These are phyloP conservation scores for Chernovozyma sophiae-reginae DNA, from an alignment of 1,139 yeast genomes.

Conservation along the genomic window DNA sequence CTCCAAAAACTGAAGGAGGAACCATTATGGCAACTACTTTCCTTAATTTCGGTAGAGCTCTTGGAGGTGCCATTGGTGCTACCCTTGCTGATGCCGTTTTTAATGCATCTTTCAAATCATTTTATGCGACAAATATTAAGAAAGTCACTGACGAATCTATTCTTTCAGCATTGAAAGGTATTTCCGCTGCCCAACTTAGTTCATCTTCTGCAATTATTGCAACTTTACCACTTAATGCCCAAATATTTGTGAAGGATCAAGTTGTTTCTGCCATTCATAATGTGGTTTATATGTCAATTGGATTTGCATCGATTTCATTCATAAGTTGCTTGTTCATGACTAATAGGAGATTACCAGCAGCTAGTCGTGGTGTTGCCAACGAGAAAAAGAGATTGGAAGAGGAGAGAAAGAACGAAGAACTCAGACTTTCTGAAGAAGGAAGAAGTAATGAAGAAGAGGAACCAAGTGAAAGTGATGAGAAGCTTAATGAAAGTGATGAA, in stretches of 20 bases:
- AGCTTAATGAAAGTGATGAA: not conserved
- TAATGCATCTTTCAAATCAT: slow-evolving; percentile 24
- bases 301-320: slow-evolving; percentile 20
- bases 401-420: not conserved
- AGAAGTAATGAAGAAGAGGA: not conserved
- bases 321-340: slow-evolving; percentile 22
- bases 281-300: slow-evolving; percentile 31
- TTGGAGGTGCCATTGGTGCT: slow-evolving; percentile 30
- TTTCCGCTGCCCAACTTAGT: slow-evolving; percentile 14
- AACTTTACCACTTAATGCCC: slow-evolving; percentile 21
- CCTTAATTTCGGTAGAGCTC: slow-evolving; percentile 26
- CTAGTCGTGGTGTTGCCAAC: slow-evolving; percentile 23
- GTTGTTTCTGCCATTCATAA: slow-evolving; percentile 28
- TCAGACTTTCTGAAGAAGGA: too few relatives aligned
- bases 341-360: slow-evolving; percentile 26
- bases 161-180: slow-evolving; percentile 15
- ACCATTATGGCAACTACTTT: slow-evolving; percentile 34
- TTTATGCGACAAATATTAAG: slow-evolving; percentile 13
- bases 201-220: slow-evolving; percentile 18
- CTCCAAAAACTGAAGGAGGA: slow-evolving; percentile 36
- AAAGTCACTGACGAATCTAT: slow-evolving; percentile 15
- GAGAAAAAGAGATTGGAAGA: slow-evolving; percentile 24
- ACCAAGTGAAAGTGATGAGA: not conserved
- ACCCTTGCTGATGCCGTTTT: slow-evolving; percentile 33
- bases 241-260: slow-evolving; percentile 22